Evolutionary conservation across 345 rosid genomes (phyloP).

Genomic region (Turnera subulata): DNA sequence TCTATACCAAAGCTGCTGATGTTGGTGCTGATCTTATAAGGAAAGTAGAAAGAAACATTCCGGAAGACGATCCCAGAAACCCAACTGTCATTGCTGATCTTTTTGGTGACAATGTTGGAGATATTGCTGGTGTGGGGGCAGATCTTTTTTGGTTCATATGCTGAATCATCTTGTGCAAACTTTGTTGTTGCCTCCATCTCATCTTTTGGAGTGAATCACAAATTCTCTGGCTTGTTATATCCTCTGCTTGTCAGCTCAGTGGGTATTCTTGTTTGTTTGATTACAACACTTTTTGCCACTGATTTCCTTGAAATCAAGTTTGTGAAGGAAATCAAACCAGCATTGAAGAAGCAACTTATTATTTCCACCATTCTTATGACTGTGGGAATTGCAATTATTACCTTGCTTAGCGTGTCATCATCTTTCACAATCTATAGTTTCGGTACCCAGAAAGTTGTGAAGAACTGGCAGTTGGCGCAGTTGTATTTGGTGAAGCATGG

Average conservation of each 20-base stretch:
- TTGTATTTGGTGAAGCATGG: too few relatives aligned
- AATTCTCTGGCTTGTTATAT: slow-evolving; percentile 58
- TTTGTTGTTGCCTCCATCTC: slow-evolving; percentile 75
- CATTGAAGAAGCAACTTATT: slow-evolving; percentile 63
- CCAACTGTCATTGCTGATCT: slow-evolving; percentile 79
- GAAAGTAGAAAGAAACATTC: slow-evolving; percentile 70
- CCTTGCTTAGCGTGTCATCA: slow-evolving; percentile 46
- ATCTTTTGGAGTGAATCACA: slow-evolving; percentile 65
- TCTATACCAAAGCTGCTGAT: slow-evolving; percentile 73
- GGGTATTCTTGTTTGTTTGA: slow-evolving; percentile 66
- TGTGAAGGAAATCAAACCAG: slow-evolving; percentile 59
- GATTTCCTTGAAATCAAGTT: slow-evolving; percentile 61
- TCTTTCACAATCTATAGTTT: slow-evolving; percentile 68
- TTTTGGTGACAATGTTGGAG: slow-evolving; percentile 75
- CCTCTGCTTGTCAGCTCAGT: slow-evolving; percentile 57
- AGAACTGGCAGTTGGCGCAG: too few relatives aligned
- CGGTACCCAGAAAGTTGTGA: slow-evolving; percentile 55
- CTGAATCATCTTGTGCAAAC: slow-evolving; percentile 73
- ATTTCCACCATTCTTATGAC: slow-evolving; percentile 68
- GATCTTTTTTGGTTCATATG: slow-evolving; percentile 73
- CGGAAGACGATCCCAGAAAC: slow-evolving; percentile 73
- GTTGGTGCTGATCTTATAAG: slow-evolving; percentile 81
- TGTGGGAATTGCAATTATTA: slow-evolving; percentile 50
- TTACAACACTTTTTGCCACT: slow-evolving; percentile 69
- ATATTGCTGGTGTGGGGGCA: slow-evolving; percentile 82